Percentiles rank a stretch among this genome's conserved stretches.
phyloP scores from a whole-genome alignment of 352 stramenopile species.

The Phytopythium oedochilum region DNA sequence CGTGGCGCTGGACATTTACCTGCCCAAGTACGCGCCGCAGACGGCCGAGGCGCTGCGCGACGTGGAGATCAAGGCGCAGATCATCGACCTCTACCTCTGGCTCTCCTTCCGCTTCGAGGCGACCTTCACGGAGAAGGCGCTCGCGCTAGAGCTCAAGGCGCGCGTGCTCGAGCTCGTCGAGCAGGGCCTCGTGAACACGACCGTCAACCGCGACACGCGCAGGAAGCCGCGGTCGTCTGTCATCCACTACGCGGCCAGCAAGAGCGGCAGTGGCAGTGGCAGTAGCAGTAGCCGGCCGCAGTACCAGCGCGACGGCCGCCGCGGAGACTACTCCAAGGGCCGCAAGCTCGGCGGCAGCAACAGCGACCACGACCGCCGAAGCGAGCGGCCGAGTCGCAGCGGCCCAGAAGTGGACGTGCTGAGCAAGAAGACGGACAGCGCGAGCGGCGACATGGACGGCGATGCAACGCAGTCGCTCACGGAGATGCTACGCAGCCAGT shows the following conservation, averaged over 20 bases:
- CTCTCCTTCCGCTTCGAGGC: slow-evolving; percentile 89
- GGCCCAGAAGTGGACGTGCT: not conserved
- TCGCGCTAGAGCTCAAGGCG: slow-evolving; percentile 62
- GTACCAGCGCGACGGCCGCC: slow-evolving; percentile 43
- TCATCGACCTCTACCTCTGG: slow-evolving; percentile 95
- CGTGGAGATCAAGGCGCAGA: slow-evolving; percentile 89
- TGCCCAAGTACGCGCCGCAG: slow-evolving; percentile 62
- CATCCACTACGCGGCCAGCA: slow-evolving; percentile 2
- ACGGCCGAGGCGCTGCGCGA: slow-evolving; percentile 82
- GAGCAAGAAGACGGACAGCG: not conserved
- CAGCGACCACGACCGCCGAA: not conserved
- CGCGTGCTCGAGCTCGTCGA: slow-evolving; percentile 67
- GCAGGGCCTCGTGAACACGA: slow-evolving; percentile 70
- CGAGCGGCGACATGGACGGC: not conserved
- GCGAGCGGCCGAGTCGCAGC: not conserved
- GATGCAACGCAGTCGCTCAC: slow-evolving; percentile 6
- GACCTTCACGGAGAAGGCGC: slow-evolving; percentile 71
- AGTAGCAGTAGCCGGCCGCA: slow-evolving; percentile 93
- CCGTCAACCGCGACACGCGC: slow-evolving; percentile 52
- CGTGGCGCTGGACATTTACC: slow-evolving; percentile 79
- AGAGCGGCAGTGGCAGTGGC: slow-evolving; percentile 38
- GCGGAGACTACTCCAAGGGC: not conserved
- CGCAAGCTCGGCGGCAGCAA: not conserved
- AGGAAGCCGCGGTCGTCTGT: slow-evolving; percentile 16
- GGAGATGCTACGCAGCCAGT: slow-evolving; percentile 2